These are phyloP conservation scores for Diaporthe longicolla DNA, from an alignment of 2,329 filamentous ascomycete species.

Conservation along the genomic window DNA sequence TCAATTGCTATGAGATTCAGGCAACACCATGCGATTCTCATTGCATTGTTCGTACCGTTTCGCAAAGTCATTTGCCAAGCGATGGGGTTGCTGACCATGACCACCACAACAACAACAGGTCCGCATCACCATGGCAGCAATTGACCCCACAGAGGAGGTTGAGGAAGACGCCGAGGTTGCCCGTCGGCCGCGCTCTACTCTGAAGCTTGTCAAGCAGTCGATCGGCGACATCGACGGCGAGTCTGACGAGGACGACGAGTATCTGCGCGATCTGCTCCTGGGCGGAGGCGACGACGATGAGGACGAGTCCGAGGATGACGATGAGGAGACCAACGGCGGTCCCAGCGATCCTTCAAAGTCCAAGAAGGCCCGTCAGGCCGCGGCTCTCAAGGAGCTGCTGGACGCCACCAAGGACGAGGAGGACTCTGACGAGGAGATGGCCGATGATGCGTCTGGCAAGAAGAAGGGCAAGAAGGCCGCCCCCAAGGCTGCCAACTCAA, in stretches of 20 bases:
- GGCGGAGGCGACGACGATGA: conserved; percentile 65
- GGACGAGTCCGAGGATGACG: conserved; percentile 63
- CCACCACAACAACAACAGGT: conserved; percentile 70
- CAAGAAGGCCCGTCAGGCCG: conserved; percentile 86
- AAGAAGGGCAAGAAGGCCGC: conserved; percentile 68
- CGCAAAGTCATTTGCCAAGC: not conserved
- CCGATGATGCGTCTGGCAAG: conserved; percentile 67
- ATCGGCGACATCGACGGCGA: conserved; percentile 70
- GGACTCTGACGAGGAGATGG: conserved; percentile 79
- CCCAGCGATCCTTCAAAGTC: conserved; percentile 92
- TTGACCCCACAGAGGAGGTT: conserved; percentile 87
- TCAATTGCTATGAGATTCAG: not conserved
- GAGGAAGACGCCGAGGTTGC: conserved; percentile 75
- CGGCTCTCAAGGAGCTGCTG: conserved; percentile 83
- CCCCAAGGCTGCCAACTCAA: conserved; percentile 24
- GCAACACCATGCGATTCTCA: not conserved
- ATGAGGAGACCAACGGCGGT: conserved; percentile 85
- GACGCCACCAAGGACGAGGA: conserved; percentile 74
- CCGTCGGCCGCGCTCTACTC: conserved; percentile 80
- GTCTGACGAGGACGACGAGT: conserved; percentile 77
- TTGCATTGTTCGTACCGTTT: conserved; percentile 32
- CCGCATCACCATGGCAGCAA: conserved; percentile 97
- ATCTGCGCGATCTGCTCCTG: conserved; percentile 69
- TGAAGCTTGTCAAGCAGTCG: conserved; percentile 89
- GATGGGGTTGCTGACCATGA: conserved; percentile 41